phyloP scores from a whole-genome alignment of 2,329 filamentous ascomycete genomes.

The Trichoderma atroviride region DNA sequence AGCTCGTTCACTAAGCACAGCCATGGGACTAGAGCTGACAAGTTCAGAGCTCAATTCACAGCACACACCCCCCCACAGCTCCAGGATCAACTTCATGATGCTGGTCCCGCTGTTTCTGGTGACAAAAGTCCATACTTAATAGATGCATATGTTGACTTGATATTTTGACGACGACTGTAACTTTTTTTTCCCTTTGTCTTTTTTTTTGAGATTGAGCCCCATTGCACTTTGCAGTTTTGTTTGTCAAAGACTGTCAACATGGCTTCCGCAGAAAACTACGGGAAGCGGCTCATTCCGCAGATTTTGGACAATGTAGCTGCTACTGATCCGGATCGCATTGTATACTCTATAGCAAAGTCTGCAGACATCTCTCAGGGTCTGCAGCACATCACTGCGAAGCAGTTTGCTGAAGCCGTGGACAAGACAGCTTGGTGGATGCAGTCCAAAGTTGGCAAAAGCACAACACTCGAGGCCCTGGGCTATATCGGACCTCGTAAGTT shows the following conservation, averaged over 20 bases:
- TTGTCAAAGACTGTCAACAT: background rate
- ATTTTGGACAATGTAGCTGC: slow-evolving; percentile 36
- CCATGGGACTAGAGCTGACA: background rate
- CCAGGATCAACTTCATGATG: background rate
- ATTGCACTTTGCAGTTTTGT: background rate
- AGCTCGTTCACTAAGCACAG: background rate
- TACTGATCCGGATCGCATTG: slow-evolving; percentile 33
- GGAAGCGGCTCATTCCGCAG: slow-evolving; percentile 35
- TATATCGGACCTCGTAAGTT: slow-evolving; percentile 42
- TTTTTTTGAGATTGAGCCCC: background rate
- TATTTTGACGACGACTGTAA: background rate
- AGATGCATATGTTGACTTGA: background rate
- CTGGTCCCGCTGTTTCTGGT: background rate
- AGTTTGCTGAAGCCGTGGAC: slow-evolving; percentile 35
- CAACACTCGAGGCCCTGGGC: slow-evolving; percentile 32
- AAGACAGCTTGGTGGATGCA: slow-evolving; percentile 39
- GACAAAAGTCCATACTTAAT: background rate
- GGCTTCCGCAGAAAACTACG: background rate
- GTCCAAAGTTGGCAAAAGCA: slow-evolving; percentile 29
- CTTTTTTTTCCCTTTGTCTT: background rate
- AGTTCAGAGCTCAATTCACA: background rate
- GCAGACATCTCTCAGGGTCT: slow-evolving; percentile 29
- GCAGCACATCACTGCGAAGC: slow-evolving; percentile 32
- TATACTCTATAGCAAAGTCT: slow-evolving; percentile 34
- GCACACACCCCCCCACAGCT: background rate